Evolutionary conservation across 2,329 filamentous ascomycete genomes (phyloP), one percentile per base, ranked within the genome.

Genomic region (Penicillium sp.): DNA sequence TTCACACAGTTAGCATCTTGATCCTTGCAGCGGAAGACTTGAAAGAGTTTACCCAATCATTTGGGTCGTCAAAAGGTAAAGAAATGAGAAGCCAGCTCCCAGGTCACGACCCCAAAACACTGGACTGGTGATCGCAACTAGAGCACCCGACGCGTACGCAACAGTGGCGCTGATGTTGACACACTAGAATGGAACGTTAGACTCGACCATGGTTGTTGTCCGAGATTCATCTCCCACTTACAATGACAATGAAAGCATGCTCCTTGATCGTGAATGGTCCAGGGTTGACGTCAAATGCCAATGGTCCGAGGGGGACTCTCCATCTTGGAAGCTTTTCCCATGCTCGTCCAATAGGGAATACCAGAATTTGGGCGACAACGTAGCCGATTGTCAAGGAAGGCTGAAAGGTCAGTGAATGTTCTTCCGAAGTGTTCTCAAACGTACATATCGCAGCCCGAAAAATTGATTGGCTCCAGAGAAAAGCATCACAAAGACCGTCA

Each of bases 41-140:
- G 4, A 24, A 34, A 1, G 1, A 1, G 38, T 56, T 49, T 46
- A 65, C 63, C 68, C 68, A 11, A 70, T 55, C 67, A 70, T 70
- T 44, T 70, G 67, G 1, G 67, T 67, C 1, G 67, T 68, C 46
- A 71, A 46, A 11, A 70, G 61, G 34, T 68, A 71, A n/a, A 71
- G 48, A 44, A 71, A 71, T 5, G 65, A 67, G 49, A 71, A 71
- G 0, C 68, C 68, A 6, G 68, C 61, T 9, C 68, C 68, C 16
- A 60, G 70, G 34, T 74, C 68, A 4, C 60, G 64, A 49, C 67
- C 61, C 70, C 71, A 74, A 45, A 69, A 74, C 2, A 68, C 64
- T 9, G 69, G 70, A 47, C 69, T 72, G 39, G 63, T 59, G 40
- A 74, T 73, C 3, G 70, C 67, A 3, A 72, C 67, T 6, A 72